phyloP scores from a whole-genome alignment of 352 stramenopile species.

The Plasmopara viticola region DNA sequence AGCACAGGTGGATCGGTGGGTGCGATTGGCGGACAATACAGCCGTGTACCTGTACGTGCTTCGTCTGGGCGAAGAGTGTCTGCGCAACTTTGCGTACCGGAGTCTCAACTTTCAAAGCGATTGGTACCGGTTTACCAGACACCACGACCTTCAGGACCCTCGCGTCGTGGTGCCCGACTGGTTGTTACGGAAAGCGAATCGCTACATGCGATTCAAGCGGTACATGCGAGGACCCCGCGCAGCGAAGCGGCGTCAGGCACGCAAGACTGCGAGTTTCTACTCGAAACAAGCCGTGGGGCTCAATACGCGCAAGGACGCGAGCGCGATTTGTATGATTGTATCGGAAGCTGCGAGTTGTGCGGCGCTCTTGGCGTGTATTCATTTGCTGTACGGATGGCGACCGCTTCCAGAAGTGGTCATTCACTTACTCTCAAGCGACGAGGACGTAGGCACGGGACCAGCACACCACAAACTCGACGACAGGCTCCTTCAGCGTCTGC shows the following conservation, averaged over 20 bases:
- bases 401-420: constrained; percentile 62
- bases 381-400: constrained; percentile 71
- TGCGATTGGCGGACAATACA: constrained; percentile 63
- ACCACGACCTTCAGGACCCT: constrained; percentile 33
- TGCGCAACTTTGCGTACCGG: constrained; percentile 71
- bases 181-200: constrained; percentile 69
- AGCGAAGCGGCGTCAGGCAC: constrained; percentile 39
- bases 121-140: constrained; percentile 52
- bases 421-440: constrained; percentile 42
- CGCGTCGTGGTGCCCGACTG: constrained; percentile 42
- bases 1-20: constrained; percentile 53
- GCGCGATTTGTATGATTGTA: constrained; percentile 64
- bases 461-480: constrained; percentile 26
- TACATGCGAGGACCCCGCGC: constrained; percentile 69
- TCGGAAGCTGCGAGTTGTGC: constrained; percentile 73
- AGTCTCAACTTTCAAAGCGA: constrained; percentile 74
- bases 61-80: constrained; percentile 73
- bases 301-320: constrained; percentile 51
- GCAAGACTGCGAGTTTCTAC: constrained; percentile 76
- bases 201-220: constrained; percentile 81
- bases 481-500: constrained; percentile 34
- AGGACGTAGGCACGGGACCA: constrained; percentile 8
- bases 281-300: constrained; percentile 51
- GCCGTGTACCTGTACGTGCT: constrained; percentile 80
- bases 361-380: constrained; percentile 68